Evolutionary conservation across 2,329 filamentous ascomycete genomes (phyloP).

Genomic region (Xylariales sp.): DNA sequence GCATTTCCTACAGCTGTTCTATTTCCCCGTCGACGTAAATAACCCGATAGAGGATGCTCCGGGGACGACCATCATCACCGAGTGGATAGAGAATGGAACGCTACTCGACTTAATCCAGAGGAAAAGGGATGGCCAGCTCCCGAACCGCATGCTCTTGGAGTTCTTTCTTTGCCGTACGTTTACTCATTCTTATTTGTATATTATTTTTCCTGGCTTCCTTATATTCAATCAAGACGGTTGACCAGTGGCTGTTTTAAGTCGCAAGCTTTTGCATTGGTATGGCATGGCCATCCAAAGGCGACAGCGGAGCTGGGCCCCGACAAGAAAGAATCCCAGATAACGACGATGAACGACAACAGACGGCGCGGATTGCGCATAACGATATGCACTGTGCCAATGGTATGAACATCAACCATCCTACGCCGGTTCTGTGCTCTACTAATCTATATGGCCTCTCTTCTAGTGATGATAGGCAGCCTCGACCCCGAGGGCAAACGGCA

Average conservation of each 20-base stretch:
- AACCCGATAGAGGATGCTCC: constrained; percentile 3
- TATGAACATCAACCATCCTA: not conserved
- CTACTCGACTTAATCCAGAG: not conserved
- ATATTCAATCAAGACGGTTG: not conserved
- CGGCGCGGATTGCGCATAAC: not conserved
- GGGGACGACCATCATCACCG: not conserved
- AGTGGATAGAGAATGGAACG: constrained; percentile 14
- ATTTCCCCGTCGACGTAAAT: not conserved
- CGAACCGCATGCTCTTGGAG: constrained; percentile 1
- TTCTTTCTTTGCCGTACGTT: constrained; percentile 4
- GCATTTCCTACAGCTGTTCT: constrained; percentile 5
- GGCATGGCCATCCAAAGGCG: constrained; percentile 2
- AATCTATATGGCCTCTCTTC: not conserved
- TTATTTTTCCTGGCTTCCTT: not conserved
- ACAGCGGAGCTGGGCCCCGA: not conserved
- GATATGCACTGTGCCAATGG: constrained; percentile 15
- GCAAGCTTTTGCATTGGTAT: constrained; percentile 10
- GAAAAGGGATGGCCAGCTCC: not conserved
- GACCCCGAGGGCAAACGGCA: constrained; percentile 1
- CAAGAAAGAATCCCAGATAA: not conserved
- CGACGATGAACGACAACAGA: not conserved
- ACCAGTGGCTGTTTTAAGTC: constrained; percentile 1
- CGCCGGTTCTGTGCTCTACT: not conserved
- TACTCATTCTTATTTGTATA: not conserved
- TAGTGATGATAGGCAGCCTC: constrained; percentile 24